A percentile compares a stretch with the other conserved stretches of the same genome.
These are phyloP conservation scores for Amaranthus cruentus DNA, from an alignment of 148 eudicot species.

Conservation along the genomic window DNA sequence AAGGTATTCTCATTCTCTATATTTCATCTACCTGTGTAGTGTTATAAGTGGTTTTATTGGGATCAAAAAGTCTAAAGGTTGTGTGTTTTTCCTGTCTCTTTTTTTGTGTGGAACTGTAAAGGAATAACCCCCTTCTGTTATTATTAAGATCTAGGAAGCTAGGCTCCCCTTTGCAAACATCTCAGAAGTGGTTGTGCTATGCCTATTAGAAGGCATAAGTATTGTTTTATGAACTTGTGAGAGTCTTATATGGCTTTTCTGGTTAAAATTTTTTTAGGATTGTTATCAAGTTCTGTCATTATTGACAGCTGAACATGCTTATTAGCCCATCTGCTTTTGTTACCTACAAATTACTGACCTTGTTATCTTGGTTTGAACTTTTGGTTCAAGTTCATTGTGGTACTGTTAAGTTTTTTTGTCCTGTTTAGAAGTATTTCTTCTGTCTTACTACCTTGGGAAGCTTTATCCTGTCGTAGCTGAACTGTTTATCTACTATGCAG, in stretches of 20 bases:
- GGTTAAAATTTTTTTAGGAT: background rate
- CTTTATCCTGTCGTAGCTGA: background rate
- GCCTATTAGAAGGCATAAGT: background rate
- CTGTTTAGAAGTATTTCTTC: background rate
- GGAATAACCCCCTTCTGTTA: background rate
- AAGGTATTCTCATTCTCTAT: conserved; percentile 24
- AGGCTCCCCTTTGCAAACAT: background rate
- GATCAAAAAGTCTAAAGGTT: background rate
- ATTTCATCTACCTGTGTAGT: background rate
- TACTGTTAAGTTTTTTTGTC: background rate
- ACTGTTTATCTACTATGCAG: conserved; percentile 15
- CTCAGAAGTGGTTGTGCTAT: background rate
- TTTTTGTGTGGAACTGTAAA: background rate
- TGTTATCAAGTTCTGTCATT: background rate
- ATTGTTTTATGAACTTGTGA: background rate
- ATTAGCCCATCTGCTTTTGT: background rate
- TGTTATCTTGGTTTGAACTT: background rate
- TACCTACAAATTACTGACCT: background rate
- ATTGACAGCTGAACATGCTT: background rate
- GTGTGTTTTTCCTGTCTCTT: background rate
- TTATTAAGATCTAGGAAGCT: background rate
- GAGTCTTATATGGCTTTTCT: background rate
- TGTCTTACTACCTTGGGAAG: background rate
- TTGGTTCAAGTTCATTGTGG: background rate
- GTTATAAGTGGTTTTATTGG: background rate